Conservation (phyloP, 768 basidiomycete genomes). For the Boletales sp. region DNA sequence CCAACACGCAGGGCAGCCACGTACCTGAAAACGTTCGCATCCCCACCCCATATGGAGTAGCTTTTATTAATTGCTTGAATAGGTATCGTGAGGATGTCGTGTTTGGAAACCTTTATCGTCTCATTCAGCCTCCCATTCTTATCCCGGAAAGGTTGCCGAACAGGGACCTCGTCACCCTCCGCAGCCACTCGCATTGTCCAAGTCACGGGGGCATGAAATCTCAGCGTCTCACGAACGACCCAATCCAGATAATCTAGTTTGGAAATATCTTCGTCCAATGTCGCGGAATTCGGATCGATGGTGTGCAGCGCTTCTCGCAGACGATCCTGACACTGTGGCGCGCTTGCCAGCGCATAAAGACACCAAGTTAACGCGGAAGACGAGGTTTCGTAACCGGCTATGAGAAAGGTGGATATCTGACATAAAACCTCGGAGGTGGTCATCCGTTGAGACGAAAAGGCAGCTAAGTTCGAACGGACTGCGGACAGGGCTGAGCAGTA, state of each 20-base stretch:
- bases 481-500: not conserved
- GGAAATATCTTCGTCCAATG: slow-evolving; percentile 28
- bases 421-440: slow-evolving; percentile 54
- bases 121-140: slow-evolving; percentile 27
- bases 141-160: slow-evolving; percentile 34
- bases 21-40: slow-evolving; percentile 59
- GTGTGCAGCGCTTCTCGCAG: slow-evolving; percentile 45
- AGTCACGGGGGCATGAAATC: slow-evolving; percentile 55
- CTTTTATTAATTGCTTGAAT: slow-evolving; percentile 59
- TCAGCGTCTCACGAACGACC: slow-evolving; percentile 55
- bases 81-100: slow-evolving; percentile 58
- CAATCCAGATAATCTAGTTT: slow-evolving; percentile 57
- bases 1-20: slow-evolving; percentile 23
- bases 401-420: slow-evolving; percentile 63
- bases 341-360: slow-evolving; percentile 51
- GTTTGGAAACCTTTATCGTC: slow-evolving; percentile 39
- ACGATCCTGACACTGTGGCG: slow-evolving; percentile 41
- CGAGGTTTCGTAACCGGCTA: slow-evolving; percentile 64
- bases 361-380: slow-evolving; percentile 59
- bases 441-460: slow-evolving; percentile 45
- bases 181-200: slow-evolving; percentile 54
- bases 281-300: slow-evolving; percentile 16
- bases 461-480: slow-evolving; percentile 60
- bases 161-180: slow-evolving; percentile 50
- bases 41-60: slow-evolving; percentile 56